Evolutionary conservation across 768 basidiomycete species (phyloP), one percentile per base, ranked within the genome.

Genomic region (Macrocybe gigantea): DNA sequence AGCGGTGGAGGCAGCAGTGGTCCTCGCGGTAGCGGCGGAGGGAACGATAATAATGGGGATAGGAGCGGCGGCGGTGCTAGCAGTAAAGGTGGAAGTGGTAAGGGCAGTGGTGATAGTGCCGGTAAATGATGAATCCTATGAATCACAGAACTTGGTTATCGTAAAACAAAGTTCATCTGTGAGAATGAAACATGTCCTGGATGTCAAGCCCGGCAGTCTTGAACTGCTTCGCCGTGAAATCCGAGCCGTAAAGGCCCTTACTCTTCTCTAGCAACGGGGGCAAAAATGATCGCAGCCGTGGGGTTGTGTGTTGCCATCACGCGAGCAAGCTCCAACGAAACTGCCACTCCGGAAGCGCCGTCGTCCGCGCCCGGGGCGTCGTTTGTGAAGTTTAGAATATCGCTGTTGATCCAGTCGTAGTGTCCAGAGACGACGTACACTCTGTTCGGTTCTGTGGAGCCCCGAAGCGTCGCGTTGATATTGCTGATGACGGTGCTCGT

Each of bases 61-160:
- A 69, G 58, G 1, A 67, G 46, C 1, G 68, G 57, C 7, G 64
- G 68, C 39, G 75, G 75, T 2, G 72, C 65, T 3, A 69, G 60
- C 0, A 77, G 77, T 33, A 80, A 71, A 7, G 77, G 77, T 38
- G 73, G 68, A 4, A 68, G 66, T 52, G 77, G 79, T 65, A 80
- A 69, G 3, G 77, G 66, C 52, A 79, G 72, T 49, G 70, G 69
- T 52, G 71, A 70, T 6, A 74, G 71, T 48, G 78, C 75, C 15
- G 53, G 57, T 11, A 66, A 64, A 2, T 73, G 71, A 38, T 76
- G 70, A 52, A 76, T 7, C 60, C 75, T 41, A 69, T 74, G 7
- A 75, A 67, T 41, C 73, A 73, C 1, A 77, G 77, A 6, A 79
- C 75, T 50, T 79, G 78, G 53, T 79, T 78, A 53, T 79, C 79